Evolutionary conservation across 2,329 filamentous ascomycete genomes (phyloP), one percentile per base, ranked within the genome.

Genomic region (Colletotrichum navitas): DNA sequence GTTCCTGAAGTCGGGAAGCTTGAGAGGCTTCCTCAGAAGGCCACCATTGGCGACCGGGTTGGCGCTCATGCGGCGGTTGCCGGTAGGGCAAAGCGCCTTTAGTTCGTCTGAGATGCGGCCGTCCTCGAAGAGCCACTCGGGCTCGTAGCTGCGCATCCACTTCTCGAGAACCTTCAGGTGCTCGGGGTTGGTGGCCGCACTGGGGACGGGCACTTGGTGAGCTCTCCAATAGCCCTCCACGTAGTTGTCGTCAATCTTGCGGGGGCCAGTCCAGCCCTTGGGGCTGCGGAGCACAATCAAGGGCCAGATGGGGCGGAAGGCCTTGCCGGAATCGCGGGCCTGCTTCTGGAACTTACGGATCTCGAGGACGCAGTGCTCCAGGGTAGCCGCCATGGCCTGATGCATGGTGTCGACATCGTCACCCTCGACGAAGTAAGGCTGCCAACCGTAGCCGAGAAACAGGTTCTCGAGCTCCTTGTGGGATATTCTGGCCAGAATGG

Each of bases 391-490:
- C 92, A 94, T 94, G 68, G 92, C 92, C 80, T 94, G 92, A 78
- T 94, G 92, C 92, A 95, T 94, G 56, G 87, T 88, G 43, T 92
- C 87, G 36, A 92, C 78, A 64, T 95, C 92, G 74, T 90, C 89
- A 60, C 93, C 93, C 78, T 94, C 92, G 59, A 95, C 93, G 76
- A 94, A 94, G 81, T 94, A 94, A 11, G 93, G 92, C 60, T 90
- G 88, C 90, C 91, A 95, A 74, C 93, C 93, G 76, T 94, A 94
- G 39, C 93, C 93, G 52, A 88, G 74, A 80, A 95, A 92, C 24
- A 95, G 84, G 32, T 86, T 83, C 75, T 90, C 87, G 7, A 95
- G 85, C 81, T 95, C 93, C 73, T 92, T 88, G 79, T 94, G 92
- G 54, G 89, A 88, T 77, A 95, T 91, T 74, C 93, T 89, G 18